Base-by-base conservation (phyloP, 129 eudicot species). In the Ambrosia trifida region DNA sequence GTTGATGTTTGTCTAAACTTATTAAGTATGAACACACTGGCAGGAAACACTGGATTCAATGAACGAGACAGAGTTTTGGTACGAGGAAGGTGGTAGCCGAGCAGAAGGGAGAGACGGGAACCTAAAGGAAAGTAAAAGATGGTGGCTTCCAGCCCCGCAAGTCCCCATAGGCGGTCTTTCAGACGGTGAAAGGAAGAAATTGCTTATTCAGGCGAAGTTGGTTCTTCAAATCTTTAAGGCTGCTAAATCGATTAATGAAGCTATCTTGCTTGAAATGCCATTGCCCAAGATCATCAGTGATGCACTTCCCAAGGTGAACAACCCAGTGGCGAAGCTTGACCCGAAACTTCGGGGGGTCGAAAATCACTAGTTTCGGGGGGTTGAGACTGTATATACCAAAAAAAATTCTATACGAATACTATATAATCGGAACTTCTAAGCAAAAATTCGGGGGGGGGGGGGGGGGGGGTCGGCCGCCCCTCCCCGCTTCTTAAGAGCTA, bases 111-210 rank as follows among this genome's bases (percentile, higher is more conserved):
- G 89, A 68, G 79, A 71, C 47, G 77, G 75, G 10, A 71, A 83
- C 35, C 59, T 72, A 4, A 85, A 88, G 30, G 75, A 86, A 82
- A 88, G 96, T 85, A 86, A 81, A 72, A 75, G 97, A 74, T 90
- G 99, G 99, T 95, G 97, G 99, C 97, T 95, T 69, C 99, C 99
- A 0, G 79, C 77, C 17, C 99, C 97, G 4, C 89, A 78, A 60
- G 91, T 95, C 14, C 99, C 99, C 41, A 71, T 74, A 41, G 70
- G 84, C 14, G 99, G 99, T 68, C 96, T 95, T 40, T 86, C 97
- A 2, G 88, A 90, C 18, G 57, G 43, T 51, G 91, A 79, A 70
- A 83, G 96, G 64, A 90, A 78, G 80, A 84, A 79, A 73, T 53
- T 95, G 89, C 73, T 90, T 43, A 67, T 78, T 63, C 82, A 60